phyloP scores from a whole-genome alignment of 345 rosid species.

The Rhizophora apiculata region DNA sequence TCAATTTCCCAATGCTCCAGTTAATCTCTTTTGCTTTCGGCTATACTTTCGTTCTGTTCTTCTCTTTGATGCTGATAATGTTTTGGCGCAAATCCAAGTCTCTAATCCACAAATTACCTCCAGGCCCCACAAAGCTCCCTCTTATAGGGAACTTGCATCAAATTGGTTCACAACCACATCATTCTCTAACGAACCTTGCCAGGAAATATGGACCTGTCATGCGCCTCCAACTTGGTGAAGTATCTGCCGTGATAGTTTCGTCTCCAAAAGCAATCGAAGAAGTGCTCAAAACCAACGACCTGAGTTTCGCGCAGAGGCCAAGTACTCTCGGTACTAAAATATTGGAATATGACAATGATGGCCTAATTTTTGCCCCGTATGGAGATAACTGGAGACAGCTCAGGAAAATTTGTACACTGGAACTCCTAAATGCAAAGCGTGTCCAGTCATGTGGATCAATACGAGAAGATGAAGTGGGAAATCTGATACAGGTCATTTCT shows the following conservation, averaged over 20 bases:
- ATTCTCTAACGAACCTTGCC: not conserved
- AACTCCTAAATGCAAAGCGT: slow-evolving; percentile 5
- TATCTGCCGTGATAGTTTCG: not conserved
- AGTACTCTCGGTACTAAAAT: not conserved
- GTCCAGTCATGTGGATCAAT: not conserved
- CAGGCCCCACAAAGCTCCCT: slow-evolving; percentile 1
- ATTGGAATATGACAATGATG: not conserved
- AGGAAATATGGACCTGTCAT: slow-evolving; percentile 7
- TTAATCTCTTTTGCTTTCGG: no score
- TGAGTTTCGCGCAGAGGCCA: not conserved
- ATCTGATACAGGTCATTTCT: not conserved
- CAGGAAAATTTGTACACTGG: slow-evolving; percentile 3
- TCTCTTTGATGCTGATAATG: no score
- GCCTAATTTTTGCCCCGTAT: not conserved
- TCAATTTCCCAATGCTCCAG: no score
- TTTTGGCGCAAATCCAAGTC: no score
- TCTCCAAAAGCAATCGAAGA: not conserved
- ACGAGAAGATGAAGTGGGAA: not conserved
- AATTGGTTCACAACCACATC: not conserved
- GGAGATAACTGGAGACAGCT: slow-evolving; percentile 12
- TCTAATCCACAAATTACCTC: not conserved
- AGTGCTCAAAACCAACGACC: not conserved
- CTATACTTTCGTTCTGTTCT: no score
- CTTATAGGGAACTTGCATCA: slow-evolving; percentile 9
- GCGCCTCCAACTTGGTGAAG: slow-evolving; percentile 7